Base-by-base conservation (phyloP, 1,284 basidiomycete genomes). In the Boletellus dicymbophilus region DNA sequence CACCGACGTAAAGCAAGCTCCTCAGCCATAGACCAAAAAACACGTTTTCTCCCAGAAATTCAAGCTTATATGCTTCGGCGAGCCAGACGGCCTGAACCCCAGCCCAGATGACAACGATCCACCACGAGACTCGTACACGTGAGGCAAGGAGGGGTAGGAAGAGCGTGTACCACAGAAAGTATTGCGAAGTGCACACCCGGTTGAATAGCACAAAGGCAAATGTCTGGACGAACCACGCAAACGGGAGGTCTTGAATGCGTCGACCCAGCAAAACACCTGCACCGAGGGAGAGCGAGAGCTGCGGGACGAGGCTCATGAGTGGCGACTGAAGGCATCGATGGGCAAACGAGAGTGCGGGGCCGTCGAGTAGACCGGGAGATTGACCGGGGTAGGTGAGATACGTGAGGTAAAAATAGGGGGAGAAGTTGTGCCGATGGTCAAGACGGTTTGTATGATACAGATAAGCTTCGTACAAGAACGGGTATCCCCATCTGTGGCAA, bases 351-450 rank as follows among this genome's bases (percentile, higher is more conserved):
- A 81, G 52, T 23, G 76, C 44, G 63, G 49, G 60, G 13, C 48
- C 37, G 2, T 70, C 58, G 42, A 66, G 59, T 5, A 68, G 67
- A 21, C 33, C 62, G 16, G 34, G 10, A 18, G 43, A 68, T 44
- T 56, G 65, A 49, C 53, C 45, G 1, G 85, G 82, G 57, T 87
- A 87, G 1, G 79, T 82, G 41, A 98, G 82, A 68, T 99, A 98
- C 31, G 90, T 95, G 37, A 90, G 83, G 67, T 98, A 94, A 71
- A 97, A 99, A 74, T 98, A 98, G 0, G 95, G 91, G 15, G 93
- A 94, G 71, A 99, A 99, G 70, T 99, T 99, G 73, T 99, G 97
- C 46, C 95, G 85, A 64, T 98, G 95, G 70, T 99, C 97, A 22
- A 92, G 82, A 30, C 97, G 83, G 53, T 87, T 81, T 4, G 95